Base-by-base conservation (phyloP, 2,329 filamentous ascomycete species). In the Elsinoe australis region DNA sequence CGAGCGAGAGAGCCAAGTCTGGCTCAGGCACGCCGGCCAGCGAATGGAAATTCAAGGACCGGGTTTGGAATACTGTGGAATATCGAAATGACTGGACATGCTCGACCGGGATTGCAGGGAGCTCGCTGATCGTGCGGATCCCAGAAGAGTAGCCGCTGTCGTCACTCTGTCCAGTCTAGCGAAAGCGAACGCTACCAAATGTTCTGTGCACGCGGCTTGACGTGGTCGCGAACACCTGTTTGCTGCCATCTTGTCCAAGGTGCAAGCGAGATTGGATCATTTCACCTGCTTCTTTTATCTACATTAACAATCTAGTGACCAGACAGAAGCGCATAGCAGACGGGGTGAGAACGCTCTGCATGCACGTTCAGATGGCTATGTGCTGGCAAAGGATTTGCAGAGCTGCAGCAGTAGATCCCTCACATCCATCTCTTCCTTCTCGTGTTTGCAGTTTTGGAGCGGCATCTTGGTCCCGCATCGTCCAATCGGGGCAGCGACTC, bases 101-200 rank as follows among this genome's bases (percentile, higher is more conserved):
- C 32, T 35, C 32, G 32, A 35, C 32, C 32, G 19, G 36, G 21
- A 39, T 21, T 39, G 18, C 5, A 22, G 35, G 12, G 31, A 18
- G 10, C 18, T 24, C 35, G 35, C 10, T 39, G 35, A 39, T 36
- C 33, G 21, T 26, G 36, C 28, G 36, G 36, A 41, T 41, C 36
- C 28, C 21, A 2, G 15, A 28, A 5, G 19, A 41, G 36, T n/a
- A 41, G 36, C 36, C 36, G 36, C 36, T 26, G 29, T 41, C 36
- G 36, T 41, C 21, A 41, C 15, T 15, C 18, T 15, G 14, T 21
- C 18, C 36, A 41, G 36, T 41, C 36, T 41, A 41, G 18, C 35
- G 35, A 39, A 39, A 38, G 34, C 34, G 9, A 19, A 18, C 24
- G 34, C 34, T 19, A 22, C 34, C 7, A 12, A 17, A 38, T 10